A percentile compares a stretch with the other conserved stretches of the same genome.
phyloP scores from a whole-genome alignment of 352 stramenopile genomes.

The Globisporangium viniferum region DNA sequence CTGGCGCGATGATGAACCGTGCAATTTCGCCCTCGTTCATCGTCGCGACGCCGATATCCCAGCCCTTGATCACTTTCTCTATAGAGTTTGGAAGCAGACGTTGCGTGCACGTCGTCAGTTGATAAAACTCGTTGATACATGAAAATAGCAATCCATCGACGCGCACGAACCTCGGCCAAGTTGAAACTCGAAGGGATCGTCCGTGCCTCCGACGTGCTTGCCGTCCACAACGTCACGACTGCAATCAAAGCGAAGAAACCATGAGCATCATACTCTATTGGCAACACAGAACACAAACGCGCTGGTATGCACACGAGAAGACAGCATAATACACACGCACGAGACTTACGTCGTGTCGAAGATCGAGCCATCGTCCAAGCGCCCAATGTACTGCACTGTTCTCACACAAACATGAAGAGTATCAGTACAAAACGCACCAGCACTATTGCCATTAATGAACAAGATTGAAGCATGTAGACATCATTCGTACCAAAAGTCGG shows the following conservation, averaged over 20 bases:
- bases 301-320: background rate
- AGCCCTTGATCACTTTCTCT: constrained; percentile 87
- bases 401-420: background rate
- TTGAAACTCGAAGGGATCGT: constrained; percentile 86
- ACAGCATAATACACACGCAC: background rate
- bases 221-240: constrained; percentile 79
- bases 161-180: constrained; percentile 55
- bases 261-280: background rate
- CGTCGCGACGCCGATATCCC: constrained; percentile 80
- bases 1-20: constrained; percentile 79
- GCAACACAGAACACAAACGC: background rate
- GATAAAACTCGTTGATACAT: background rate
- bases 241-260: background rate
- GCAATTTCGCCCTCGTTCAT: constrained; percentile 77
- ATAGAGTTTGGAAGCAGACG: background rate
- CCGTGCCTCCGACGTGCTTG: constrained; percentile 78
- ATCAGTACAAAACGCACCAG: background rate
- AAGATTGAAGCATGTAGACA: background rate
- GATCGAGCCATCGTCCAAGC: constrained; percentile 79
- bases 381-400: constrained; percentile 80
- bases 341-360: constrained; percentile 77
- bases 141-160: background rate
- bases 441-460: background rate
- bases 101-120: background rate
- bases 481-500: constrained; percentile 58